Conservation (phyloP, 2,329 filamentous ascomycete species). For the Cercospora beticola region DNA sequence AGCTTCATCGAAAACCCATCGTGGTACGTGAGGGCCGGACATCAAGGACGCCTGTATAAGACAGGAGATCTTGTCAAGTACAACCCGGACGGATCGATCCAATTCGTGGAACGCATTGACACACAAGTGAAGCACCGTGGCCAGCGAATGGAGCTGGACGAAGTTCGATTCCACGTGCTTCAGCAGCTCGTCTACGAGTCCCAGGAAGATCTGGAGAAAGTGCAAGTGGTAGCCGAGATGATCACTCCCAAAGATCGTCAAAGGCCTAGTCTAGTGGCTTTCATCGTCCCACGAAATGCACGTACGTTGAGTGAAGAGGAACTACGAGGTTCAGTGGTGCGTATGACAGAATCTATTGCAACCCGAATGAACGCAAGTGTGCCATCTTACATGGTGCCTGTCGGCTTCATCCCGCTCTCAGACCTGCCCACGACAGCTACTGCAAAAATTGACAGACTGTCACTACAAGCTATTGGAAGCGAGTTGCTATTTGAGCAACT, state of each 20-base stretch:
- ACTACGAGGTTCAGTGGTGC: not conserved
- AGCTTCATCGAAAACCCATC: not conserved
- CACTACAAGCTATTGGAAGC: slow-evolving; percentile 50
- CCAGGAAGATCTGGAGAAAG: not conserved
- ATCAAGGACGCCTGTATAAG: not conserved
- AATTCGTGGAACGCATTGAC: slow-evolving; percentile 27
- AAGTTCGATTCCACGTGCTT: slow-evolving; percentile 15
- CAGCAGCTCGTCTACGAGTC: not conserved
- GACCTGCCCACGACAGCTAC: slow-evolving; percentile 66
- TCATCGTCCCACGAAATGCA: not conserved
- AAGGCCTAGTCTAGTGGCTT: not conserved
- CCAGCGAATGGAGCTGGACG: slow-evolving; percentile 27
- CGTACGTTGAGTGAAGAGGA: not conserved
- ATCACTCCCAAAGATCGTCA: not conserved
- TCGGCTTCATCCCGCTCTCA: slow-evolving; percentile 66
- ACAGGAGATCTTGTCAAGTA: slow-evolving; percentile 4
- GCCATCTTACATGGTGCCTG: slow-evolving; percentile 47
- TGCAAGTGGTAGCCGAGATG: slow-evolving; percentile 2
- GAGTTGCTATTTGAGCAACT: slow-evolving; percentile 22
- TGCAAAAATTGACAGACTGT: slow-evolving; percentile 66
- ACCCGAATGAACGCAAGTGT: slow-evolving; percentile 38
- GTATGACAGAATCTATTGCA: not conserved
- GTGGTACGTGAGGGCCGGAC: not conserved
- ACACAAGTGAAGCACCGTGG: slow-evolving; percentile 27
- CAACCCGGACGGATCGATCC: slow-evolving; percentile 23